Evolutionary conservation across 768 basidiomycete genomes (phyloP).

Genomic region (Exsudoporus frostii): DNA sequence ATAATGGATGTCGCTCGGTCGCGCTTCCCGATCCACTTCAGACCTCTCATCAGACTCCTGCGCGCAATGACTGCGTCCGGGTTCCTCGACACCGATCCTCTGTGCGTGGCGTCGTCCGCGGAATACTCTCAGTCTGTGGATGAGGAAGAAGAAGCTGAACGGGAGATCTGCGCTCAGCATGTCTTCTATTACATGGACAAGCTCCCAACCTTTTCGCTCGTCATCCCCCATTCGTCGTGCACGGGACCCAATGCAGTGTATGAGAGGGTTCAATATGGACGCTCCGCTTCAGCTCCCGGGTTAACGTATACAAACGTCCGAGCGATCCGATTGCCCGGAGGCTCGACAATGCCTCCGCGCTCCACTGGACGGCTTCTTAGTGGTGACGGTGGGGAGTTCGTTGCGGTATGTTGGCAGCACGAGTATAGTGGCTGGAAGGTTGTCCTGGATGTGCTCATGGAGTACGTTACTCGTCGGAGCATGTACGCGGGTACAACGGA

Average conservation of each 20-base stretch:
- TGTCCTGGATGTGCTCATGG: conserved; percentile 74
- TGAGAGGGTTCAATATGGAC: conserved; percentile 60
- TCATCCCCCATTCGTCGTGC: conserved; percentile 60
- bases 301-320: conserved; percentile 63
- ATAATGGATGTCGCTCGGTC: conserved; percentile 80
- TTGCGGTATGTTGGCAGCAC: conserved; percentile 77
- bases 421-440: conserved; percentile 85
- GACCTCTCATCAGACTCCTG: conserved; percentile 66
- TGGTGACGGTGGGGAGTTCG: conserved; percentile 59
- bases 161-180: conserved; percentile 58
- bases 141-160: conserved; percentile 42
- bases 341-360: conserved; percentile 62
- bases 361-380: conserved; percentile 71
- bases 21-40: conserved; percentile 78
- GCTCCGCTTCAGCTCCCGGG: conserved; percentile 44
- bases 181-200: conserved; percentile 76
- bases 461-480: conserved; percentile 63
- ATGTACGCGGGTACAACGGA: conserved; percentile 38
- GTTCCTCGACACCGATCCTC: conserved; percentile 70
- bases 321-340: conserved; percentile 73
- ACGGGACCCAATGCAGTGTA: conserved; percentile 69
- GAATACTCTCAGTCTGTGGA: conserved; percentile 43
- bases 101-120: conserved; percentile 44
- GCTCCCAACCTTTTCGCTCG: conserved; percentile 71
- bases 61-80: conserved; percentile 76